Evolutionary conservation across 306 rosid species (phyloP).

Genomic region (Fragaria vesca): DNA sequence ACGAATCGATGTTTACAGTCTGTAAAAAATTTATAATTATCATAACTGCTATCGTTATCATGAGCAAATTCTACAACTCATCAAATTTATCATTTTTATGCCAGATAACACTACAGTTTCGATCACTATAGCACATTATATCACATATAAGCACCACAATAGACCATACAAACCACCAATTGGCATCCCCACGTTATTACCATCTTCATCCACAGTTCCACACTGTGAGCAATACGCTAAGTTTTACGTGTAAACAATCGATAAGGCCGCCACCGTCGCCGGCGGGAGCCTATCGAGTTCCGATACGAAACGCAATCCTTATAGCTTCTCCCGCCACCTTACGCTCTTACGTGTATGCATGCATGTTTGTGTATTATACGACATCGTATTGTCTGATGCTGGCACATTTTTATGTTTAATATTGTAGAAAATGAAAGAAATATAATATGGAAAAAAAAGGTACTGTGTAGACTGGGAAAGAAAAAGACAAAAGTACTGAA

Average conservation of each 20-base stretch:
- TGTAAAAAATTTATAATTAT: no score
- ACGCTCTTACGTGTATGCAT: conserved; percentile 3
- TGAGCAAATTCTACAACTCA: no score
- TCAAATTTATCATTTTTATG: no score
- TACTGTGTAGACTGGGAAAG: neutral
- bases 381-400: neutral
- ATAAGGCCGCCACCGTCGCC: neutral
- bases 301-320: neutral
- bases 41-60: no score
- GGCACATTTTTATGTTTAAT: neutral
- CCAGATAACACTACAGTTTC: no score
- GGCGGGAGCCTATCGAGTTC: neutral
- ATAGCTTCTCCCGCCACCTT: neutral
- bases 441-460: neutral
- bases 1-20: no score
- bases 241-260: neutral
- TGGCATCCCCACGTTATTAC: conserved; percentile 22
- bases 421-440: neutral
- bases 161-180: conserved; percentile 8
- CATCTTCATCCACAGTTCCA: neutral
- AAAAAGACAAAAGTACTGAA: neutral
- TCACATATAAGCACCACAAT: neutral
- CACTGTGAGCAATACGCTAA: neutral
- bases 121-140: no score
- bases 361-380: conserved; percentile 1